phyloP scores from a whole-genome alignment of 495 filamentous ascomycete species.

The Penicillium crystallinum region DNA sequence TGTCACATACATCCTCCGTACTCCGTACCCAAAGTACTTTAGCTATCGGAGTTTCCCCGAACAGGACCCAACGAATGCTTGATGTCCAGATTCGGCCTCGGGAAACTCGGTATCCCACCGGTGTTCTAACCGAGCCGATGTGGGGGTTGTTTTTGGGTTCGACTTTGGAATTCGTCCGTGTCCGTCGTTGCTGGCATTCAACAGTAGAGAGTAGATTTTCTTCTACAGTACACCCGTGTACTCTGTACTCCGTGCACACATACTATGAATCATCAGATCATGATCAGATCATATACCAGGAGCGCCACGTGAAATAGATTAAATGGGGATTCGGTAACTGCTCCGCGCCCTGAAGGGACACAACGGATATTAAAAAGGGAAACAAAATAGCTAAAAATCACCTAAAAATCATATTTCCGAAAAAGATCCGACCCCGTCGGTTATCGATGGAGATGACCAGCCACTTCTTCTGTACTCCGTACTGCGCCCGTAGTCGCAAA shows the following conservation, averaged over 20 bases:
- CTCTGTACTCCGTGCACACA: not conserved
- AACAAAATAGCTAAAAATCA: no score
- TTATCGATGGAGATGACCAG: not conserved
- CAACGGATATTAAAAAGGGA: not conserved
- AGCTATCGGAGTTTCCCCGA: not conserved
- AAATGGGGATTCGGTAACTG: conserved; percentile 6
- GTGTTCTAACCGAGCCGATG: conserved; percentile 12
- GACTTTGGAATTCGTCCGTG: not conserved
- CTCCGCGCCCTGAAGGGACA: conserved; percentile 7
- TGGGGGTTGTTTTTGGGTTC: conserved; percentile 9
- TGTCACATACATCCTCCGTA: no score
- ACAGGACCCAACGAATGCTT: not conserved
- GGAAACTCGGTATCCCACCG: conserved; percentile 11
- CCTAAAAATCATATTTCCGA: no score
- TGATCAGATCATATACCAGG: not conserved
- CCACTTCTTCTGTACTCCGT: no score
- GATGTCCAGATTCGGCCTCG: conserved; percentile 9
- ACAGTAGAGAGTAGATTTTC: no score
- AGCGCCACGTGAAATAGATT: not conserved
- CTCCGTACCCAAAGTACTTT: not conserved
- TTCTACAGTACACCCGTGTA: not conserved
- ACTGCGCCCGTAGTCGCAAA: no score
- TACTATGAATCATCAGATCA: not conserved
- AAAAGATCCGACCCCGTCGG: no score
- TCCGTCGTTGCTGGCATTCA: no score